Evolutionary conservation across 495 filamentous ascomycete genomes (phyloP).

Genomic region (Trichoderma reesei): DNA sequence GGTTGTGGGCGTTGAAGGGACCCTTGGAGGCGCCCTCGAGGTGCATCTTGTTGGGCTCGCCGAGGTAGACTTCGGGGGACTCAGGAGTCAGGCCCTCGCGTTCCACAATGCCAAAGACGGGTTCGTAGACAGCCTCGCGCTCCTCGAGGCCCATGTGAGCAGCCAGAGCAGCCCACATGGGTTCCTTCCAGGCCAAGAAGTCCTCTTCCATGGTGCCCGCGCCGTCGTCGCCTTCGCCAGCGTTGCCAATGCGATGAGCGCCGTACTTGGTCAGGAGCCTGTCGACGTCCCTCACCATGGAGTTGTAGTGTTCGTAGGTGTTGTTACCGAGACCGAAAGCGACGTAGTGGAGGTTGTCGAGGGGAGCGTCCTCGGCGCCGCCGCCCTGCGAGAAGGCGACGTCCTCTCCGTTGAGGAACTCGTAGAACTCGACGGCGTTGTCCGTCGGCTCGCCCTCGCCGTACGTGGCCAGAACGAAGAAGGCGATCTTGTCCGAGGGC

Average conservation of each 20-base stretch:
- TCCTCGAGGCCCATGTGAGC: slow-evolving; percentile 83
- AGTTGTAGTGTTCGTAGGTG: slow-evolving; percentile 99
- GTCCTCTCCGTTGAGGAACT: slow-evolving; percentile 80
- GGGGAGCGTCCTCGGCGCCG: slow-evolving; percentile 56
- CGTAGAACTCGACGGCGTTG: slow-evolving; percentile 98
- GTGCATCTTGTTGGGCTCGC: slow-evolving; percentile 94
- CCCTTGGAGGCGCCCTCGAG: slow-evolving; percentile 77
- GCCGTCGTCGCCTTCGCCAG: slow-evolving; percentile 95
- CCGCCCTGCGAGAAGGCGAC: slow-evolving; percentile 69
- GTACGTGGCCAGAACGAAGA: slow-evolving; percentile 96
- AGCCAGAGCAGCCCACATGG: slow-evolving; percentile 85
- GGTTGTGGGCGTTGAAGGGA: slow-evolving; percentile 93
- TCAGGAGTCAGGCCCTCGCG: slow-evolving; percentile 63
- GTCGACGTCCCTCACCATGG: slow-evolving; percentile 89
- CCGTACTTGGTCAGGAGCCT: slow-evolving; percentile 70
- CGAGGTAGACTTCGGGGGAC: slow-evolving; percentile 83
- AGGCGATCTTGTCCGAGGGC: slow-evolving; percentile 78
- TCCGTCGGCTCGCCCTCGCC: slow-evolving; percentile 98
- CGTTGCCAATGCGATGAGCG: slow-evolving; percentile 70
- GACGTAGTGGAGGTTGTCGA: slow-evolving; percentile 83
- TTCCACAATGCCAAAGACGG: slow-evolving; percentile 76
- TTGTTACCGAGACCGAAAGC: slow-evolving; percentile 96
- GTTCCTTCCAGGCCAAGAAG: slow-evolving; percentile 98
- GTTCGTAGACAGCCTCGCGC: slow-evolving; percentile 92
- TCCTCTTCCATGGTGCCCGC: slow-evolving; percentile 99